Percentiles rank a stretch among this genome's conserved stretches.
Conservation (phyloP, 176 grass and related monocot species). For the Urochloa ruziziensis region DNA sequence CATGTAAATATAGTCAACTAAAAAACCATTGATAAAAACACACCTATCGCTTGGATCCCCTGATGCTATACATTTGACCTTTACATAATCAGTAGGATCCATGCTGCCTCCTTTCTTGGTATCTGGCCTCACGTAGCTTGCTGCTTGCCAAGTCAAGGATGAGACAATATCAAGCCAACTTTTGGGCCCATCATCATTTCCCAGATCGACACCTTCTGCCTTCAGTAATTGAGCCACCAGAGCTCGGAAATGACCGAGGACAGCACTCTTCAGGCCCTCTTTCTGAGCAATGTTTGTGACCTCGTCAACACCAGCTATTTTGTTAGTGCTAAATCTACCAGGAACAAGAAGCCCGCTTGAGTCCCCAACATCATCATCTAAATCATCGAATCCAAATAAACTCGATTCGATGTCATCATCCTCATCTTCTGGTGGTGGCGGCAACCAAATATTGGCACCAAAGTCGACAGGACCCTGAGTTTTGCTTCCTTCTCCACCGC, state of each 20-base stretch:
- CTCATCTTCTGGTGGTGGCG: conserved; percentile 61
- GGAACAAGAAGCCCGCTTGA: conserved; percentile 38
- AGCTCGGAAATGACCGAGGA: conserved; percentile 72
- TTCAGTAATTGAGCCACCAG: conserved; percentile 88
- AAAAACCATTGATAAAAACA: conserved; percentile 18
- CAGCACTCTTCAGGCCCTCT: conserved; percentile 50
- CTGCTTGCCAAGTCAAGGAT: conserved; percentile 82
- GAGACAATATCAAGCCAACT: conserved; percentile 74
- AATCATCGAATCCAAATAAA: conserved; percentile 60
- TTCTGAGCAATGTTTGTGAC: conserved; percentile 45
- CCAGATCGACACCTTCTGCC: conserved; percentile 66
- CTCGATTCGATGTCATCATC: conserved; percentile 46
- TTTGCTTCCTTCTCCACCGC: conserved; percentile 19
- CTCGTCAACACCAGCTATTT: conserved; percentile 19
- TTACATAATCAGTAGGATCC: conserved; percentile 93
- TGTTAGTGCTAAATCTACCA: conserved; percentile 45
- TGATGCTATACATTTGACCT: conserved; percentile 89
- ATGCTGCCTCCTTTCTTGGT: conserved; percentile 92
- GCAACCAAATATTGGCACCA: conserved; percentile 48
- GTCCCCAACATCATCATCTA: conserved; percentile 56
- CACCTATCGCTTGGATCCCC: conserved; percentile 81
- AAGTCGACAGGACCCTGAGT: conserved; percentile 40
- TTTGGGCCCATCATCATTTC: conserved; percentile 39
- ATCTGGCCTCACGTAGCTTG: conserved; percentile 83
- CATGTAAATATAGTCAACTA: conserved; percentile 12